Conservation (phyloP, 768 basidiomycete species). For the Termitomyces sp. region DNA sequence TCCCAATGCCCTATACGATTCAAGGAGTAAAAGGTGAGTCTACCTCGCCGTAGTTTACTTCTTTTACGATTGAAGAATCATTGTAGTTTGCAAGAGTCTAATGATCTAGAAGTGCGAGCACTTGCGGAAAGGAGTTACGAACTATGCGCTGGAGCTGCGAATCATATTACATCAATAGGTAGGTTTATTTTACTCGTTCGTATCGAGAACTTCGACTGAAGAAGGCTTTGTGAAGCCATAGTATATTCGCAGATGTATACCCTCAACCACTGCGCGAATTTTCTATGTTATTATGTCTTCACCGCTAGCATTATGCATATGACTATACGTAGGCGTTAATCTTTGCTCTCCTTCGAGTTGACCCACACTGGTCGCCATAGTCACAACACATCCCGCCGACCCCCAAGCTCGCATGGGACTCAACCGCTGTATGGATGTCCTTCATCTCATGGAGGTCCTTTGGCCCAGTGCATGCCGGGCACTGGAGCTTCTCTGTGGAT, state of each 20-base stretch:
- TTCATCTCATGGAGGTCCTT: slow-evolving; percentile 60
- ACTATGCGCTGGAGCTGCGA: slow-evolving; percentile 73
- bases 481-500: slow-evolving; percentile 66
- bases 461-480: slow-evolving; percentile 81
- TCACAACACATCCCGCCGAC: slow-evolving; percentile 61
- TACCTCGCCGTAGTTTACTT: neutral
- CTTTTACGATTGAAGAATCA: neutral
- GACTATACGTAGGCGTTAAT: slow-evolving; percentile 51
- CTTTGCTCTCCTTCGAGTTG: neutral
- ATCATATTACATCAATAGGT: slow-evolving; percentile 74
- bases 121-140: slow-evolving; percentile 66
- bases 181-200: slow-evolving; percentile 32
- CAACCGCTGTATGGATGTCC: slow-evolving; percentile 61
- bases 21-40: slow-evolving; percentile 39
- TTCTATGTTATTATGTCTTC: slow-evolving; percentile 77
- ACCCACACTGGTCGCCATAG: slow-evolving; percentile 28
- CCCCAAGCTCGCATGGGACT: slow-evolving; percentile 68
- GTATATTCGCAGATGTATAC: slow-evolving; percentile 63
- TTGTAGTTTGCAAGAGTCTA: slow-evolving; percentile 36
- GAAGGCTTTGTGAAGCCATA: slow-evolving; percentile 34
- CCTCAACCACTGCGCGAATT: slow-evolving; percentile 60
- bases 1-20: slow-evolving; percentile 27
- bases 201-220: neutral
- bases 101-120: slow-evolving; percentile 52
- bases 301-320: slow-evolving; percentile 81